Percentiles rank a stretch among this genome's conserved stretches.
These are phyloP conservation scores for Phascolomyces articulosus DNA, from an alignment of 371 early-diverging fungal genomes.

Conservation along the genomic window DNA sequence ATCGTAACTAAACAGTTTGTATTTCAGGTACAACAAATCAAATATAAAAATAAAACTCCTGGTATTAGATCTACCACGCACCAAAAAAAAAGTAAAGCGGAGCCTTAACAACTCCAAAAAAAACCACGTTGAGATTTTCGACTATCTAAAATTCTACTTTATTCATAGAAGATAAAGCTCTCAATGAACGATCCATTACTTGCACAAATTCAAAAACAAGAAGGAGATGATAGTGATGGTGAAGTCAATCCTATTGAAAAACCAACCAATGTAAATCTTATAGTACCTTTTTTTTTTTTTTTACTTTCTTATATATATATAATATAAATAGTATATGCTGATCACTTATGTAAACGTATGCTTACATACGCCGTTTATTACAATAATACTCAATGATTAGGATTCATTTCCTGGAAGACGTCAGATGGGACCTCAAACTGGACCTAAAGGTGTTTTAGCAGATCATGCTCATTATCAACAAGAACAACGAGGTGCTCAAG, in stretches of 20 bases:
- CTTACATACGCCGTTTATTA: no score
- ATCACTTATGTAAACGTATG: no score
- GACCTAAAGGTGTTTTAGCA: conserved; percentile 62
- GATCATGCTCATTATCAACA: conserved; percentile 51
- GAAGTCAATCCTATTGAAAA: background rate
- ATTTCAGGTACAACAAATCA: no score
- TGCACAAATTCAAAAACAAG: conserved; percentile 33
- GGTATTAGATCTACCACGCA: no score
- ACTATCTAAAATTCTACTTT: no score
- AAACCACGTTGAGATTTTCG: no score
- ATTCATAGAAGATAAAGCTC: no score
- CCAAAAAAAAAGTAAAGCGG: no score
- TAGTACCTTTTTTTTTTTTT: background rate
- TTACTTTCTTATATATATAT: background rate
- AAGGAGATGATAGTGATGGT: conserved; percentile 20
- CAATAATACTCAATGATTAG: background rate
- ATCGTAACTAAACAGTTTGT: no score
- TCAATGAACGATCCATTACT: conserved; percentile 45
- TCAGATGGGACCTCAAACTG: conserved; percentile 51
- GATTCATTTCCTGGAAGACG: background rate
- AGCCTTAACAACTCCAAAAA: no score
- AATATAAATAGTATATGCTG: no score
- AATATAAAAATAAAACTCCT: no score
- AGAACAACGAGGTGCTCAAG: conserved; percentile 25
- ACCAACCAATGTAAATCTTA: background rate